Evolutionary conservation across 148 eudicot genomes (phyloP).

Genomic region (Camellia granthamiana): DNA sequence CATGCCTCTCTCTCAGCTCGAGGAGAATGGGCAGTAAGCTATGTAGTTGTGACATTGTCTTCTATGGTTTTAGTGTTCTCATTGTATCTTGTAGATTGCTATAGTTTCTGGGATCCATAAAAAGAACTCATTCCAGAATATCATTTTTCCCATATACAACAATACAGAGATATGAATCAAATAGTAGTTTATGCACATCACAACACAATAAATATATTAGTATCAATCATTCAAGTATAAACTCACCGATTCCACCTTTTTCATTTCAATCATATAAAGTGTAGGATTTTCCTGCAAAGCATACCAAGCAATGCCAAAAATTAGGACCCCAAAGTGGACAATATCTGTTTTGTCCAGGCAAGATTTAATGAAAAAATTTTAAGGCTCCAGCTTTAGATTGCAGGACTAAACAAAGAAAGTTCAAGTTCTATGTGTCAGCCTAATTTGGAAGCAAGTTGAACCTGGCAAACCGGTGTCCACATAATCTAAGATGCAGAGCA

Average conservation of each 20-base stretch:
- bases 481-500: too few species aligned
- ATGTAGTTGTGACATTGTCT: background rate
- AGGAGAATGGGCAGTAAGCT: background rate
- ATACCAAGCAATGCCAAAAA: slow-evolving; percentile 14
- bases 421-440: background rate
- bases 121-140: background rate
- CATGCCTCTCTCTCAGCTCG: background rate
- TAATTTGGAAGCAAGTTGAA: background rate
- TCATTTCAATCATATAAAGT: slow-evolving; percentile 80
- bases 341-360: too few species aligned
- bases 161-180: background rate
- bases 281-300: slow-evolving; percentile 74
- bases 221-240: slow-evolving; percentile 8
- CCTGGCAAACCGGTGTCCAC: background rate
- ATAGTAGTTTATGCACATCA: background rate
- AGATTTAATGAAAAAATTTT: background rate
- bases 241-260: slow-evolving; percentile 59
- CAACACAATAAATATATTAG: too few species aligned
- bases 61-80: background rate
- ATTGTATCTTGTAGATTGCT: background rate
- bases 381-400: background rate
- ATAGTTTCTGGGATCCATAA: background rate
- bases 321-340: background rate
- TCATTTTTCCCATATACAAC: background rate
- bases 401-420: background rate